Evolutionary conservation across 2,329 filamentous ascomycete genomes (phyloP).

Genomic region (Ceratocystis albifundus): DNA sequence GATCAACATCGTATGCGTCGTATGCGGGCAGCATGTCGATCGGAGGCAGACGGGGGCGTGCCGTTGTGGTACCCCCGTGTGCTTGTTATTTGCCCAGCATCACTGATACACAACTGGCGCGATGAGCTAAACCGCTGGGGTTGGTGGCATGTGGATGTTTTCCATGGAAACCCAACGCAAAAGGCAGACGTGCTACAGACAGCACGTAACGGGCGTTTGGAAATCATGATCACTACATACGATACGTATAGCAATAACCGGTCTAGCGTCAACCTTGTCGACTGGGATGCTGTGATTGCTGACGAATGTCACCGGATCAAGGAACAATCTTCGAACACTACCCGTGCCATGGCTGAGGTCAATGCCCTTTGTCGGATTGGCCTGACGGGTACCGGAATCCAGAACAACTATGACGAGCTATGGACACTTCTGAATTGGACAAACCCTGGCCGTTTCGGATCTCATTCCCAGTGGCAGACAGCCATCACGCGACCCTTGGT

Average conservation of each 20-base stretch:
- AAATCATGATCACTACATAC: slow-evolving; percentile 93
- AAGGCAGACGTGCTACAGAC: slow-evolving; percentile 61
- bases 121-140: slow-evolving; percentile 82
- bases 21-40: slow-evolving; percentile 45
- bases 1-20: slow-evolving; percentile 83
- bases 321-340: slow-evolving; percentile 62
- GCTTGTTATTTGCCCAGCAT: slow-evolving; percentile 79
- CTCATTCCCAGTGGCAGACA: slow-evolving; percentile 61
- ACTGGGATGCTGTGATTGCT: slow-evolving; percentile 89
- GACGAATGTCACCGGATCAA: slow-evolving; percentile 92
- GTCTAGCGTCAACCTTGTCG: slow-evolving; percentile 63
- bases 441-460: slow-evolving; percentile 62
- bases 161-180: slow-evolving; percentile 49
- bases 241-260: slow-evolving; percentile 72
- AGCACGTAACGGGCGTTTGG: slow-evolving; percentile 62
- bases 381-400: slow-evolving; percentile 87
- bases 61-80: slow-evolving; percentile 43
- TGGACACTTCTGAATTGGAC: slow-evolving; percentile 97
- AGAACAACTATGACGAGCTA: slow-evolving; percentile 94
- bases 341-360: slow-evolving; percentile 76
- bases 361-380: slow-evolving; percentile 89
- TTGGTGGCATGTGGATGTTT: slow-evolving; percentile 83
- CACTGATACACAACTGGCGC: slow-evolving; percentile 82
- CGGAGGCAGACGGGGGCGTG: not conserved
- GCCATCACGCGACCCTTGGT: slow-evolving; percentile 70